Conservation (phyloP, 2,329 filamentous ascomycete species). For the Leptographium lundbergii region DNA sequence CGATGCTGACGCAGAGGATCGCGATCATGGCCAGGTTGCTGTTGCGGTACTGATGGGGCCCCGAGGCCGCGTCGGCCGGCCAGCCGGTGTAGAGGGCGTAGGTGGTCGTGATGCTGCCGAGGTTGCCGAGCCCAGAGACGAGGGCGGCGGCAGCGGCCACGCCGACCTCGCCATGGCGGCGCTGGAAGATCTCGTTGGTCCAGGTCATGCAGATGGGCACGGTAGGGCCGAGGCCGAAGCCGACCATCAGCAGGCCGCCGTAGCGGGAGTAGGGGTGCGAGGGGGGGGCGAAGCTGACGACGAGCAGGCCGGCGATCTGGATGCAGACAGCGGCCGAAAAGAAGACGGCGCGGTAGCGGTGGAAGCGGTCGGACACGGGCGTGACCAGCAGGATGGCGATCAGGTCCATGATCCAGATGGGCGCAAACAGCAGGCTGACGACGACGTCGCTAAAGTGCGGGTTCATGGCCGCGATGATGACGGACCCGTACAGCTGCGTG, state of each 20-base stretch:
- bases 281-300: conserved; percentile 58
- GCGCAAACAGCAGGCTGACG: conserved; percentile 73
- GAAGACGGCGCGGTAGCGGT: conserved; percentile 65
- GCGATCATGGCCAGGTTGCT: conserved; percentile 85
- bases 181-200: conserved; percentile 84
- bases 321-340: conserved; percentile 65
- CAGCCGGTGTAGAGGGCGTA: conserved; percentile 85
- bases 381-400: conserved; percentile 77
- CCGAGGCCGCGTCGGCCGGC: conserved; percentile 59
- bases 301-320: conserved; percentile 70
- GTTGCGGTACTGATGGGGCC: conserved; percentile 60
- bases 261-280: conserved; percentile 70
- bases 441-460: conserved; percentile 59
- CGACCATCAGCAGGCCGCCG: conserved; percentile 77
- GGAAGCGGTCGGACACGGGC: conserved; percentile 77
- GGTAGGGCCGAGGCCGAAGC: conserved; percentile 80
- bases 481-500: conserved; percentile 74
- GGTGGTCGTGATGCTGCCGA: conserved; percentile 76
- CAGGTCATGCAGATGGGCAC: conserved; percentile 92
- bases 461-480: conserved; percentile 74
- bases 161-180: conserved; percentile 78
- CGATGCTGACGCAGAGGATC: conserved; percentile 66
- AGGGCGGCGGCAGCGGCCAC: conserved; percentile 77
- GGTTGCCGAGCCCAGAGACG: conserved; percentile 76
- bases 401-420: conserved; percentile 92